phyloP scores from a whole-genome alignment of 2,329 filamentous ascomycete species.

The Cercospora sp. region DNA sequence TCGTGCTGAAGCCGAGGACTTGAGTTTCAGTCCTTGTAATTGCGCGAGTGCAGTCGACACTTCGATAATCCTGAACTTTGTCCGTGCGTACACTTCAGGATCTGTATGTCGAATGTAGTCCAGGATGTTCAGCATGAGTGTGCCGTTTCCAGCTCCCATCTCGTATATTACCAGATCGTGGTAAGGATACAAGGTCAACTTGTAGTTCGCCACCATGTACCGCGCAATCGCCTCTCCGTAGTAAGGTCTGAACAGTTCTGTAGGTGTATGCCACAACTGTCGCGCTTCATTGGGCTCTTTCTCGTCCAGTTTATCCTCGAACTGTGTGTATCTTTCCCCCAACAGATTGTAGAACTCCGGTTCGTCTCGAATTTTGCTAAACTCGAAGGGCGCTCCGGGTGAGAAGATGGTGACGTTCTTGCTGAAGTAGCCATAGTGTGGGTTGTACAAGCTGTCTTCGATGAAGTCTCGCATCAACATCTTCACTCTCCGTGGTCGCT shows the following conservation, averaged over 20 bases:
- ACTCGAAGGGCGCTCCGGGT: conserved; percentile 87
- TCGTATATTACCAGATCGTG: conserved; percentile 98
- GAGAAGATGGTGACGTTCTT: conserved; percentile 65
- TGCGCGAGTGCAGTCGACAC: conserved; percentile 80
- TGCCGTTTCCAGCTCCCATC: conserved; percentile 96
- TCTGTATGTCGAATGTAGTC: conserved; percentile 91
- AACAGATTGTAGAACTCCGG: conserved; percentile 78
- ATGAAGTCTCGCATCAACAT: conserved; percentile 98
- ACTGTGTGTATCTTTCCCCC: conserved; percentile 78
- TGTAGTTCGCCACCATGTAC: conserved; percentile 94
- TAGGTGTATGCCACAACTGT: conserved; percentile 97
- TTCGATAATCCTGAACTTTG: conserved; percentile 93
- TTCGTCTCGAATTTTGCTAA: conserved; percentile 77
- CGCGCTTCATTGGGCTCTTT: conserved; percentile 71
- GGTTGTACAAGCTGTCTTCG: conserved; percentile 64
- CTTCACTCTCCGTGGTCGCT: conserved; percentile 84
- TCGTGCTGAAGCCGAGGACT: conserved; percentile 64
- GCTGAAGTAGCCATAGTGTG: conserved; percentile 39
- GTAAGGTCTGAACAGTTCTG: conserved; percentile 92
- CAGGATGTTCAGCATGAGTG: conserved; percentile 95
- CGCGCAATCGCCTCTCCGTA: conserved; percentile 97
- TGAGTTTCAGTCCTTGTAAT: conserved; percentile 72
- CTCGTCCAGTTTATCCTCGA: conserved; percentile 83
- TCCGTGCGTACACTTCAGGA: conserved; percentile 89
- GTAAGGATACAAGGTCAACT: conserved; percentile 89